Conservation (phyloP, 2,329 filamentous ascomycete genomes). For the Fusarium anguioides region DNA sequence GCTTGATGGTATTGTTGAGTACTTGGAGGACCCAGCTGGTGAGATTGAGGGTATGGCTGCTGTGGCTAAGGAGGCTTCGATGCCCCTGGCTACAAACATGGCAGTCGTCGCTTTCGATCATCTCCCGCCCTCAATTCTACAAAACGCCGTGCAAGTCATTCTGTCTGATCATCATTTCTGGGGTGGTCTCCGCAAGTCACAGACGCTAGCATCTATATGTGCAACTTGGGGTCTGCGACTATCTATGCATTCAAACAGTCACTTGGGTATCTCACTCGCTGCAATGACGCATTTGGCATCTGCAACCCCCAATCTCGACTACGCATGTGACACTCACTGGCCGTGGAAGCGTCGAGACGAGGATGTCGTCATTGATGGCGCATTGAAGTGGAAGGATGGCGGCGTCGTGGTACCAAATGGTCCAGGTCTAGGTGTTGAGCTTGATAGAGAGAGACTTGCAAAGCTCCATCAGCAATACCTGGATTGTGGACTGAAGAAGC, state of each 20-base stretch:
- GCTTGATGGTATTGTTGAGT: constrained; percentile 51
- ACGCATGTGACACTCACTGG: constrained; percentile 58
- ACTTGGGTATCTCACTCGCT: constrained; percentile 55
- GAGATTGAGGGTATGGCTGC: constrained; percentile 58
- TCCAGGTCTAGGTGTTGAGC: constrained; percentile 52
- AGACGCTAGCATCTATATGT: constrained; percentile 53
- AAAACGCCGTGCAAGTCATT: constrained; percentile 55
- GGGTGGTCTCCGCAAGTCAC: constrained; percentile 56
- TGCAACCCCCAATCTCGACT: constrained; percentile 55
- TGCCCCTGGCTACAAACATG: constrained; percentile 58
- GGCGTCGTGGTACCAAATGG: constrained; percentile 50
- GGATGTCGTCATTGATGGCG: constrained; percentile 54
- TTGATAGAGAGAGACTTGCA: constrained; percentile 52
- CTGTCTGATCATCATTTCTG: constrained; percentile 58
- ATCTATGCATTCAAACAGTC: constrained; percentile 58
- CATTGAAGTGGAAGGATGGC: constrained; percentile 52
- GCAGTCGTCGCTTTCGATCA: constrained; percentile 56
- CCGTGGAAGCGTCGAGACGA: constrained; percentile 57
- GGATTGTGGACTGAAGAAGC: constrained; percentile 51
- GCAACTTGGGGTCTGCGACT: constrained; percentile 54
- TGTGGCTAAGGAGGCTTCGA: constrained; percentile 53
- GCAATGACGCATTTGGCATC: constrained; percentile 58
- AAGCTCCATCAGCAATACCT: constrained; percentile 53
- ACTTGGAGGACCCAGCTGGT: constrained; percentile 54
- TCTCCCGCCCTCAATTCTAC: constrained; percentile 52